Conservation (phyloP, 116 monocot genomes). For the Dioscorea cayenensis region DNA sequence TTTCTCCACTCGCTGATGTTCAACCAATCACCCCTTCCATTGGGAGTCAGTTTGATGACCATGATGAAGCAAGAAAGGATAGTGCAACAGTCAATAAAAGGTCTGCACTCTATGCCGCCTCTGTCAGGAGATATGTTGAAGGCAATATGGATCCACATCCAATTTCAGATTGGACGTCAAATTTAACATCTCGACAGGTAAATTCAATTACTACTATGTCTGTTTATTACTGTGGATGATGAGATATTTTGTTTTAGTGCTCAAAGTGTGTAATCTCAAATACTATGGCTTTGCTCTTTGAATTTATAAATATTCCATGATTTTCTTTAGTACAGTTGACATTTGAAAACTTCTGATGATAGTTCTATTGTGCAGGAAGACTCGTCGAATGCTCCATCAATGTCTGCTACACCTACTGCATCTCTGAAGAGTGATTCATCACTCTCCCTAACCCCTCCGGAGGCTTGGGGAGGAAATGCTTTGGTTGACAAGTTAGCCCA, state of each 20-base stretch:
- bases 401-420: conserved; percentile 19
- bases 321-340: not conserved
- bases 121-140: conserved; percentile 42
- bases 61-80: conserved; percentile 48
- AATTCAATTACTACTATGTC: not conserved
- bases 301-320: not conserved
- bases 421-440: conserved; percentile 56
- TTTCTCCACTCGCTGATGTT: conserved; percentile 95
- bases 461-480: conserved; percentile 57
- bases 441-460: conserved; percentile 39
- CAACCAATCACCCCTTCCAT: conserved; percentile 91
- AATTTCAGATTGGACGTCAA: conserved; percentile 60
- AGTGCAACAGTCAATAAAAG: conserved; percentile 32
- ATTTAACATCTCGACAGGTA: conserved; percentile 47
- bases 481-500: conserved; percentile 32
- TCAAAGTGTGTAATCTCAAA: not conserved
- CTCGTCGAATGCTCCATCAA: conserved; percentile 10
- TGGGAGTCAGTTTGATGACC: conserved; percentile 65
- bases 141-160: conserved; percentile 37
- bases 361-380: conserved; percentile 46
- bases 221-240: not conserved
- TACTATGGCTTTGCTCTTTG: not conserved
- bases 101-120: conserved; percentile 25
- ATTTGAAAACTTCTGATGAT: not conserved
- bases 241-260: not conserved